Evolutionary conservation across 2,329 filamentous ascomycete species (phyloP), one percentile per base, ranked within the genome.

Genomic region (Aspergillus persii): DNA sequence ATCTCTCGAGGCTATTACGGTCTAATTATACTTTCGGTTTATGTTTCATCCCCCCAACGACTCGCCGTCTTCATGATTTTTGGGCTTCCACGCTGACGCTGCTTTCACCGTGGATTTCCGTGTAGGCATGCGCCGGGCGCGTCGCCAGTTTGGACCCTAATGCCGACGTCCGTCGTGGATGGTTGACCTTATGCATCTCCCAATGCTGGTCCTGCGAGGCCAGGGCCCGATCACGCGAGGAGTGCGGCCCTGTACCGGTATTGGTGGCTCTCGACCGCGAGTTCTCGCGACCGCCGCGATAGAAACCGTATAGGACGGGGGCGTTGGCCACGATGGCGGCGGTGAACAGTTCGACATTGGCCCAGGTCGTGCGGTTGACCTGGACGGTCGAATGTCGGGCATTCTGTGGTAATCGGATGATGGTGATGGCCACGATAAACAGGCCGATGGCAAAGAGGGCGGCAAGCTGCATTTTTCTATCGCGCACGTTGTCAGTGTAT

Each of bases 321-420:
- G 53, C 46, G 27, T 55, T 55, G 3, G 53, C 29, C 31, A 55
- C 53, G 3, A 55, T 50, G 12, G 53, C 30, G 5, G 53, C 44
- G 1, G 53, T 44, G 15, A 55, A 50, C 4, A 49, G 31, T 26
- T 55, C 53, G 11, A 55, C 53, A 5, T 44, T 49, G 12, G 53
- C 53, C 53, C 53, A 55, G 6, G 53, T 55, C 11, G 46, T 49
- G n/a, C 53, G 53, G 18, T 54, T 54, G 9, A 55, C 53, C n/a
- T 55, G 53, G 15, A 33, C 46, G 8, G 53, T 54, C 3, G 53
- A 54, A 11, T 54, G 41, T 4, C 15, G 11, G 6, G 53, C 41
- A 36, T 54, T 55, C n/a, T 55, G 30, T 2, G 53, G 53, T 11
- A 55, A 46, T 4, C 53, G 46, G 23, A 55, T 50, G 23, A 55